phyloP scores from a whole-genome alignment of 441 rosid genomes.

The Theobroma grandiflorum region DNA sequence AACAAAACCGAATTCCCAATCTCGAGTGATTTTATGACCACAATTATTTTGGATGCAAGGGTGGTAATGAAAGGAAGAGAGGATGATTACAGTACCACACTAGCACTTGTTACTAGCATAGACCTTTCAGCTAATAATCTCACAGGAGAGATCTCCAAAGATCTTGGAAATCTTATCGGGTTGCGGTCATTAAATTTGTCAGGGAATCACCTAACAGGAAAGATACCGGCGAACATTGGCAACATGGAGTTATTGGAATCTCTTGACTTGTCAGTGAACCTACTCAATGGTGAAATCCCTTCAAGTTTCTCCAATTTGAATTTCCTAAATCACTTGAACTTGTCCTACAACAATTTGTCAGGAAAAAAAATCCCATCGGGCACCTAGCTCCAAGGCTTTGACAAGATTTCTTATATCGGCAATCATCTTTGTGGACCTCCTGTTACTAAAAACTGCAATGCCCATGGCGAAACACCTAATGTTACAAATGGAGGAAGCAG shows the following conservation, averaged over 20 bases:
- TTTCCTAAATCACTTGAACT: slow-evolving; percentile 36
- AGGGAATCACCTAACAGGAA: slow-evolving; percentile 30
- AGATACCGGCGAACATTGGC: slow-evolving; percentile 25
- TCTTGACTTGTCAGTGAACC: slow-evolving; percentile 38
- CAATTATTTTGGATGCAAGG: too few relatives aligned
- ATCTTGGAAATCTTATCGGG: neutral
- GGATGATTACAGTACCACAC: neutral
- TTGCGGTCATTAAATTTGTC: slow-evolving; percentile 37
- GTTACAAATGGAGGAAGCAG: neutral
- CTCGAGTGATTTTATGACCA: too few relatives aligned
- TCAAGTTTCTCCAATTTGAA: slow-evolving; percentile 26
- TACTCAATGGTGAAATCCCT: slow-evolving; percentile 32
- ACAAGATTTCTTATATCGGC: neutral
- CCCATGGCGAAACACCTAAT: neutral
- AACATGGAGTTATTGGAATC: slow-evolving; percentile 23
- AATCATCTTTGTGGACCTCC: slow-evolving; percentile 23
- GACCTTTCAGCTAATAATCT: slow-evolving; percentile 34
- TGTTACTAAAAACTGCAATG: neutral
- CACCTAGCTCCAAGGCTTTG: slow-evolving; percentile 24
- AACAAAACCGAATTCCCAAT: too few relatives aligned
- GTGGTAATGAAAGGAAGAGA: slow-evolving; percentile 18
- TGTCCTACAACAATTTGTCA: slow-evolving; percentile 31
- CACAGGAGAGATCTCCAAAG: slow-evolving; percentile 18
- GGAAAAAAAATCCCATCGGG: slow-evolving; percentile 26
- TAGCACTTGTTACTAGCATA: slow-evolving; percentile 21